Base-by-base conservation (phyloP, 2,329 filamentous ascomycete species). In the Fusarium succisae region DNA sequence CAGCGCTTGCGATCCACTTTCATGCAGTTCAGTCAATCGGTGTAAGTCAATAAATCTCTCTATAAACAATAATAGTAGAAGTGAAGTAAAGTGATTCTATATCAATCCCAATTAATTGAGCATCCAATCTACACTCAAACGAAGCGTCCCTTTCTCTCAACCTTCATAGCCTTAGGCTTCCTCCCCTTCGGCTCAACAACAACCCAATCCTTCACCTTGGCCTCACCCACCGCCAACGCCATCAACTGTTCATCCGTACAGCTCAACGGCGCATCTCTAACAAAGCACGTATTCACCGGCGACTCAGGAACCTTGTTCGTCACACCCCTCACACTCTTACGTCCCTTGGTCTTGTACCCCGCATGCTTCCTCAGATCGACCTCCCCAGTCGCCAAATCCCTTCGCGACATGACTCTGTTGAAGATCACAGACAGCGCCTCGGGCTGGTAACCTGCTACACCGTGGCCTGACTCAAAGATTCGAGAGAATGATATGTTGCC, bases 401-500 rank as follows among this genome's bases (percentile, higher is more conserved):
- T 84, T 6, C 87, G 85, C 24, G 82, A 82, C 75, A 92, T 83
- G 44, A 88, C 88, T 18, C 91, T 86, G 30, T 88, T 85, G 74
- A 91, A 91, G 50, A 91, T 81, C 68, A 85, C 83, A 39, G 89
- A 84, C 3, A 88, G 80, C 0, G 87, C 88, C 73, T 87, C 82
- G 3, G 89, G 89, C 78, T 91, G 89, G 72, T 89, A 89, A 22
- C 85, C 87, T 0, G 88, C 87, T 2, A 89, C 87, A 59, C 89
- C 86, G 74, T 92, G 91, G 1, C 91, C 90, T 7, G 90, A 85
- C 70, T 92, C 87, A 76, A 91, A 92, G 17, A 92, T 86, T 5
- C 91, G 85, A 22, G 88, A 88, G 80, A 92, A 92, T 7, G 87
- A 90, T 56, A 92, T 86, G 73, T 94, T 94, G 6, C 92, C 93